Evolutionary conservation across 2,329 filamentous ascomycete genomes (phyloP), one percentile per base, ranked within the genome.

Genomic region (Aaosphaeria pasadenensis): DNA sequence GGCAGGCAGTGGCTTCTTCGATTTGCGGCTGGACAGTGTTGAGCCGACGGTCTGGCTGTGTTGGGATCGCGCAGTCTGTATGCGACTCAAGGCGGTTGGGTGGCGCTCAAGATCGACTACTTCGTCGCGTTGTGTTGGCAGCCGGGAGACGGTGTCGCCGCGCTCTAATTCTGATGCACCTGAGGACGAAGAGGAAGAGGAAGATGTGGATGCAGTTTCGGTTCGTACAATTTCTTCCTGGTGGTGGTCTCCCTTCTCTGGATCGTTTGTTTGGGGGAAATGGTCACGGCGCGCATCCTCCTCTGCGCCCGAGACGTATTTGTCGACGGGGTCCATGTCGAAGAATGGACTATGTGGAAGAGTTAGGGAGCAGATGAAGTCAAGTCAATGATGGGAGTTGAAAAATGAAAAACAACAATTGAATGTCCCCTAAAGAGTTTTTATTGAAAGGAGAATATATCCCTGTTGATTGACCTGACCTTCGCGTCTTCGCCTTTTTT

Each of bases 41-140:
- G 63, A 66, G 51, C 88, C 88, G n/a, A 91, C 87, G 3, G 88
- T 91, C 46, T 73, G 79, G 53, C 77, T 82, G 66, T 91, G 87
- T 67, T 91, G 87, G 55, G 83, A 86, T 43, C 81, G 74, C 33
- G 83, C 80, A 4, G 88, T 90, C 41, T 86, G 79, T 53, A 91
- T 89, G 35, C 88, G 81, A 64, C 81, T 83, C 50, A 91, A 74
- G 46, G 81, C 85, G 6, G 86, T 89, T 13, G 82, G 81, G 55
- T 88, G 81, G 48, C 85, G 77, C 64, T 89, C 86, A 36, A 89
- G 77, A 39, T 71, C 70, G 28, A 62, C 57, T 7, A 62, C 60
- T 17, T 64, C 57, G 61, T 89, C 86, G 57, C 75, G 73, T 53
- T 84, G 78, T 4, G 86, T 89, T 5, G 83, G 77, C n/a, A 83